Base-by-base conservation (phyloP, 148 eudicot genomes). In the Rhododendron vialii region DNA sequence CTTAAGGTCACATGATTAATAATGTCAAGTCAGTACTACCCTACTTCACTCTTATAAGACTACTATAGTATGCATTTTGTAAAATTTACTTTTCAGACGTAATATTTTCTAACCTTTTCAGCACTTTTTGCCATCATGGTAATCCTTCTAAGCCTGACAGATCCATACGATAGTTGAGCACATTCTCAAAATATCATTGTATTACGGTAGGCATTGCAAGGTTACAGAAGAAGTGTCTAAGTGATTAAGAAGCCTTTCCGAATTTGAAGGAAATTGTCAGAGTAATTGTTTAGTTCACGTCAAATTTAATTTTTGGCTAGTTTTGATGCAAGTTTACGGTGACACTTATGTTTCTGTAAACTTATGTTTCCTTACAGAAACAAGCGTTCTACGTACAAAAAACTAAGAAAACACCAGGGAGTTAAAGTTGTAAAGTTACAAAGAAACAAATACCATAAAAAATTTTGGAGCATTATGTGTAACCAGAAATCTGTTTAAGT, bases 401-500 rank as follows among this genome's bases (percentile, higher is more conserved):
- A 69, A 28, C 36, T 14, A 3, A 69, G 5, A 69, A 63, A 63
- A 69, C 18, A 69, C 17, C 38, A 69, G 38, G 75, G 36, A 28
- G 36, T 69, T 30, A 3, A 28, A 69, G 17, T 69, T 30, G 38
- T 4, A 24, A 65, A n/a, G 71, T n/a, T 24, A 11, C 17, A 28
- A 69, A 69, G 36, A 69, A 13, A 30, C 74, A 67, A 67, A 1
- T 55, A 55, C 20, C 35, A 30, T 30, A 69, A 28, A 28, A 69
- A 65, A 12, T 10, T 30, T 12, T 30, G 36, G 75, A 30, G 36
- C 36, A 24, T 8, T 30, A 67, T 43, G 43, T 61, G 57, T 61
- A 36, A 20, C 7, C 8, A 87, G 67, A 36, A 82, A 65, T 82
- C 87, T 86, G 67, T 88, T 82, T 67, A 24, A 78, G 88, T 45